Evolutionary conservation across 2,329 filamentous ascomycete genomes (phyloP).

Genomic region (Amauroascus niger): DNA sequence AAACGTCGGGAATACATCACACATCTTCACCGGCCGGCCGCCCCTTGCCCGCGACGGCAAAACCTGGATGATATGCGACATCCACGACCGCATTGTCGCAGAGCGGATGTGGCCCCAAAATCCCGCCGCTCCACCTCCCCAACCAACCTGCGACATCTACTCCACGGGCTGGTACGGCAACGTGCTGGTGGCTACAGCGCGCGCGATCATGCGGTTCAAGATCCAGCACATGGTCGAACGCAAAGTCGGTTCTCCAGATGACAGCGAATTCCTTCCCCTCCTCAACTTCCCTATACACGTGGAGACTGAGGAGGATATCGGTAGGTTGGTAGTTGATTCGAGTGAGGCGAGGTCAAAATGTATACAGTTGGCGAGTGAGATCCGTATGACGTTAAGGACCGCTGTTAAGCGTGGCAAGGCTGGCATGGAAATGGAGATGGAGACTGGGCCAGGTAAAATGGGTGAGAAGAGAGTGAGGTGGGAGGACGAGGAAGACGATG

Average conservation of each 20-base stretch:
- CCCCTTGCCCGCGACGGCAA: constrained; percentile 68
- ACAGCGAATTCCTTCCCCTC: constrained; percentile 31
- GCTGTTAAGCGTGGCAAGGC: constrained; percentile 13
- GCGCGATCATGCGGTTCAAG: constrained; percentile 80
- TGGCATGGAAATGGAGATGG: constrained; percentile 7
- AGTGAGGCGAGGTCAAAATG: constrained; percentile 21
- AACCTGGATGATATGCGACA: constrained; percentile 89
- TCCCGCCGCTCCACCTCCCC: constrained; percentile 42
- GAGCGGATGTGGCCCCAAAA: constrained; percentile 55
- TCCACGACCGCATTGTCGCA: constrained; percentile 66
- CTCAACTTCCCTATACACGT: constrained; percentile 33
- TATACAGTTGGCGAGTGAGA: constrained; percentile 29
- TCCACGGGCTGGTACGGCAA: constrained; percentile 77
- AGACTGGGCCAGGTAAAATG: constrained; percentile 6
- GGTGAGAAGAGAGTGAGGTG: constrained; percentile 19
- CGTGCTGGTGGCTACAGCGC: constrained; percentile 72
- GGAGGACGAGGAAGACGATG: constrained; percentile 18
- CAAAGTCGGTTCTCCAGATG: constrained; percentile 20
- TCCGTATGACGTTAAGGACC: constrained; percentile 29
- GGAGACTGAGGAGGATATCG: constrained; percentile 16
- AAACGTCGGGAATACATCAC: constrained; percentile 29
- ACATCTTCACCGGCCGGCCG: constrained; percentile 71
- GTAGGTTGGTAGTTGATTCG: constrained; percentile 16
- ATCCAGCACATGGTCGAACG: constrained; percentile 54
- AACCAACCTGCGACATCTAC: constrained; percentile 48